phyloP scores from a whole-genome alignment of 257 asterid genomes.

The Oldenlandia corymbosa region DNA sequence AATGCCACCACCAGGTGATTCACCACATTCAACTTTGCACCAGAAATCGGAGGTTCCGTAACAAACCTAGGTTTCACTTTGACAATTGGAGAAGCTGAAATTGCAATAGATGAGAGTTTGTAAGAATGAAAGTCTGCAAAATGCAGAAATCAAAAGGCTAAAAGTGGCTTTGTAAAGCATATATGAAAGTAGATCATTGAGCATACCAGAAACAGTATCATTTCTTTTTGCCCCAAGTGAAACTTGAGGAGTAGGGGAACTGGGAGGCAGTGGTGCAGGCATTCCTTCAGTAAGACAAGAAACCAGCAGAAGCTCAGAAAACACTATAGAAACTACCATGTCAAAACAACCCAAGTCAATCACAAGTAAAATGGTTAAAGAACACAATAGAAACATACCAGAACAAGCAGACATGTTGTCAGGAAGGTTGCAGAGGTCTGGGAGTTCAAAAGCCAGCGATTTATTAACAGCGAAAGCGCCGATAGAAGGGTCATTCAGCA shows the following conservation, averaged over 20 bases:
- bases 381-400: no score
- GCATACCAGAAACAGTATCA: slow-evolving; percentile 44
- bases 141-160: no score
- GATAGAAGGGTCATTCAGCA: slow-evolving; percentile 41
- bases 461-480: slow-evolving; percentile 45
- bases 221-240: slow-evolving; percentile 39
- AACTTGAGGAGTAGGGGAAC: slow-evolving; percentile 47
- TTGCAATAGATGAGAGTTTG: not conserved
- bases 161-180: not conserved
- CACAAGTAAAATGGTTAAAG: no score
- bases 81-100: slow-evolving; percentile 52
- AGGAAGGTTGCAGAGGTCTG: slow-evolving; percentile 43
- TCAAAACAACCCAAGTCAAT: not conserved
- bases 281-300: slow-evolving; percentile 23
- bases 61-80: slow-evolving; percentile 34
- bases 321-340: not conserved
- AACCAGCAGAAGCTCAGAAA: not conserved
- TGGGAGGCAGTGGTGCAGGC: slow-evolving; percentile 27
- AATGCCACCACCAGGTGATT: slow-evolving; percentile 23
- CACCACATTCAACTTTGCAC: slow-evolving; percentile 26
- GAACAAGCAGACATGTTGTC: slow-evolving; percentile 39
- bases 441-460: slow-evolving; percentile 61
- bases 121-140: not conserved
- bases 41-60: slow-evolving; percentile 30
- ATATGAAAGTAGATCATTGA: not conserved